Percentiles rank a stretch among this genome's conserved stretches.
Conservation (phyloP, 2,329 filamentous ascomycete genomes). For the Fusarium algeriense region DNA sequence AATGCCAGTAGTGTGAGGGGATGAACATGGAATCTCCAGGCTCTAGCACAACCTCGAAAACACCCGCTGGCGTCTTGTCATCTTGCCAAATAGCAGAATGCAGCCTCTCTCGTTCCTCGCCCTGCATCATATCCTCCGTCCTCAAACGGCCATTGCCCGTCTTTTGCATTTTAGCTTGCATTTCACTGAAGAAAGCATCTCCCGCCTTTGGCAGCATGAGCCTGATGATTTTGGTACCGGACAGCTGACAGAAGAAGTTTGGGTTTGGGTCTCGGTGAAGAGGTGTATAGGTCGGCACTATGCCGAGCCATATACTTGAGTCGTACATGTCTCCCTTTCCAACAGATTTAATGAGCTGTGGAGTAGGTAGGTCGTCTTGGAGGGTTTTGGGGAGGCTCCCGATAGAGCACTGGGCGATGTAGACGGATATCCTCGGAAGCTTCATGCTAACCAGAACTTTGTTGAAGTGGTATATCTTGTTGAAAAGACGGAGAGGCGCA, state of each 20-base stretch:
- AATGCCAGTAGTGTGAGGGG: slow-evolving; percentile 61
- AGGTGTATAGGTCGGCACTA: slow-evolving; percentile 88
- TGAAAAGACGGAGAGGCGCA: slow-evolving; percentile 74
- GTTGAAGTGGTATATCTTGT: slow-evolving; percentile 67
- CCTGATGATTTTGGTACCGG: slow-evolving; percentile 78
- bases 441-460: slow-evolving; percentile 17
- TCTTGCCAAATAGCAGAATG: slow-evolving; percentile 77
- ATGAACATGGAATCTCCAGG: slow-evolving; percentile 62
- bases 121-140: slow-evolving; percentile 92
- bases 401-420: slow-evolving; percentile 87
- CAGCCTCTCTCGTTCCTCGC: slow-evolving; percentile 74
- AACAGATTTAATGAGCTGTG: slow-evolving; percentile 69
- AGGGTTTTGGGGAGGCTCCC: slow-evolving; percentile 73
- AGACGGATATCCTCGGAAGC: slow-evolving; percentile 65
- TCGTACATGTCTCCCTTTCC: slow-evolving; percentile 88
- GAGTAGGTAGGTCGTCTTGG: slow-evolving; percentile 74
- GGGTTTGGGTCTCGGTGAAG: slow-evolving; percentile 94
- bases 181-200: slow-evolving; percentile 69
- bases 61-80: slow-evolving; percentile 46
- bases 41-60: slow-evolving; percentile 67
- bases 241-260: slow-evolving; percentile 89
- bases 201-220: slow-evolving; percentile 76
- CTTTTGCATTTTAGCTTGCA: slow-evolving; percentile 57
- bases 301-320: slow-evolving; percentile 88
- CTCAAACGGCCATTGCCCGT: slow-evolving; percentile 67